A percentile compares a stretch with the other conserved stretches of the same genome.
These are phyloP conservation scores for Penicillium hordei DNA, from an alignment of 2,329 filamentous ascomycete species.

Conservation along the genomic window DNA sequence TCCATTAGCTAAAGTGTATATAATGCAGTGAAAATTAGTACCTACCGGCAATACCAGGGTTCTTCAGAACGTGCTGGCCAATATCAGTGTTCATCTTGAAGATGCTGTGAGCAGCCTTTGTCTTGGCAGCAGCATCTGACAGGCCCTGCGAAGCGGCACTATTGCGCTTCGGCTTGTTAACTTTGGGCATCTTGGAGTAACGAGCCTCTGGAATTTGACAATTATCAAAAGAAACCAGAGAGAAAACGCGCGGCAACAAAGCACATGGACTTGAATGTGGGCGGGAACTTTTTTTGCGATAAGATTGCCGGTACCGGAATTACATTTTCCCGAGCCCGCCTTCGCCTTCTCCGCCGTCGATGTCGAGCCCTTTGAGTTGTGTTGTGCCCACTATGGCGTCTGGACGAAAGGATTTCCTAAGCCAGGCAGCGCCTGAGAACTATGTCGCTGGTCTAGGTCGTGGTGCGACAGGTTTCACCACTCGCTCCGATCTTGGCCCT, in stretches of 20 bases:
- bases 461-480: conserved; percentile 97
- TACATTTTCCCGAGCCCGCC: conserved; percentile 17
- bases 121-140: conserved; percentile 48
- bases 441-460: conserved; percentile 95
- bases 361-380: conserved; percentile 1
- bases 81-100: conserved; percentile 97
- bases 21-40: conserved; percentile 37
- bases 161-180: conserved; percentile 55
- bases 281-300: conserved; percentile 30
- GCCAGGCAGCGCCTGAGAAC: conserved; percentile 79
- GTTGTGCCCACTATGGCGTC: conserved; percentile 51
- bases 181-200: conserved; percentile 53
- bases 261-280: conserved; percentile 16
- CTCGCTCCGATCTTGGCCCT: conserved; percentile 91
- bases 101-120: conserved; percentile 69
- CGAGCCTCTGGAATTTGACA: background rate
- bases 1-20: background rate
- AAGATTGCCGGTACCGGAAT: conserved; percentile 28
- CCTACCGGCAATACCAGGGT: conserved; percentile 71
- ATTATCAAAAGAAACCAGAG: conserved; percentile 4
- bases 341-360: conserved; percentile 7
- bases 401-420: conserved; percentile 79
- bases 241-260: background rate
- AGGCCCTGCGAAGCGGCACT: conserved; percentile 41
- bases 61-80: conserved; percentile 90